These are phyloP conservation scores for Trichosanthes cucumerina DNA, from an alignment of 306 rosid genomes.

Conservation along the genomic window DNA sequence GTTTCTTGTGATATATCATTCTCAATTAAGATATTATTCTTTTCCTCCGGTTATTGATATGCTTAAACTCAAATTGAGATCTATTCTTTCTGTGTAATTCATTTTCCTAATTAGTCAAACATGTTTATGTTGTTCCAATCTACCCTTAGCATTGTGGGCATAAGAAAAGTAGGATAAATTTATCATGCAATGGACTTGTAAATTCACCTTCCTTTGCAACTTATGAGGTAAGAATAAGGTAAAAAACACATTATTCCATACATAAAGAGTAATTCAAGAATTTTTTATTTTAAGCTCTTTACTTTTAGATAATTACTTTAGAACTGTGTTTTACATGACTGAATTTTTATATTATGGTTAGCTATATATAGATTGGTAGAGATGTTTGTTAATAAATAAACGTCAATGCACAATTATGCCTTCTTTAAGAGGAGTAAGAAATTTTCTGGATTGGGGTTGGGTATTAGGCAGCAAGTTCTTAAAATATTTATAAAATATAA, in stretches of 20 bases:
- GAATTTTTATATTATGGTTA: no score
- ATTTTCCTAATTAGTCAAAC: neutral
- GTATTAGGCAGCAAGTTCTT: no score
- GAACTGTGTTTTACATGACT: no score
- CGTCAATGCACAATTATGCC: no score
- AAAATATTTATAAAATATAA: no score
- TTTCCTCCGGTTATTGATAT: no score
- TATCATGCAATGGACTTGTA: neutral
- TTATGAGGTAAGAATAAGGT: neutral
- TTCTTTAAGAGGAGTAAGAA: no score
- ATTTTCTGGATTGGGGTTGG: no score
- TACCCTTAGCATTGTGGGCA: neutral
- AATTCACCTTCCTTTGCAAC: neutral
- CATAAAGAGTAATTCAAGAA: neutral
- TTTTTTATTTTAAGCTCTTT: neutral
- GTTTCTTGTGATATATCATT: neutral
- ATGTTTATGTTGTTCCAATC: neutral
- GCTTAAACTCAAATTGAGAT: no score
- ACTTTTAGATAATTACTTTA: no score
- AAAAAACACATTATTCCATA: neutral
- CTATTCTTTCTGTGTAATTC: neutral
- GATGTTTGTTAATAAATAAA: no score
- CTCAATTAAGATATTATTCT: neutral
- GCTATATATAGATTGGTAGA: no score
- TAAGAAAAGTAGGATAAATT: neutral